Evolutionary conservation across 495 filamentous ascomycete genomes (phyloP).

Genomic region (Amorphotheca resinae): DNA sequence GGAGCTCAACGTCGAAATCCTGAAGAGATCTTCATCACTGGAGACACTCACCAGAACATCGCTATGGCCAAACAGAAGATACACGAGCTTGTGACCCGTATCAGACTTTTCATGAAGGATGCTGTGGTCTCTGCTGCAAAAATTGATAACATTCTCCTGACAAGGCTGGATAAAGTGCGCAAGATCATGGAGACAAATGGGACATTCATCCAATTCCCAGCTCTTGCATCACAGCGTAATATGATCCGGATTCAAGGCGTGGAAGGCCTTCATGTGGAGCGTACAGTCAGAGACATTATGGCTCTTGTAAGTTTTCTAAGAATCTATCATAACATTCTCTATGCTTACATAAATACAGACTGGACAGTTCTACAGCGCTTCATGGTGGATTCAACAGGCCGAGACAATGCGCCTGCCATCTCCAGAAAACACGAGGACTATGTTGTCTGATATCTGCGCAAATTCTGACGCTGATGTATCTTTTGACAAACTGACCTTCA

Average conservation of each 20-base stretch:
- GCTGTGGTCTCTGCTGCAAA: constrained; percentile 75
- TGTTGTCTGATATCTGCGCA: constrained; percentile 91
- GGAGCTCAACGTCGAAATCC: constrained; percentile 68
- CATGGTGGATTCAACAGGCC: constrained; percentile 84
- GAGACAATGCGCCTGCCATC: constrained; percentile 61
- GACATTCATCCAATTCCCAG: constrained; percentile 81
- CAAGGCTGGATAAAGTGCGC: constrained; percentile 85
- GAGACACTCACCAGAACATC: constrained; percentile 68
- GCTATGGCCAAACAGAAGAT: constrained; percentile 77
- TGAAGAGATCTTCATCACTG: constrained; percentile 88
- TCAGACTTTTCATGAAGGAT: constrained; percentile 84
- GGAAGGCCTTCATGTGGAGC: constrained; percentile 85
- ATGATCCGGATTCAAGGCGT: constrained; percentile 80
- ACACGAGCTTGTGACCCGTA: constrained; percentile 60
- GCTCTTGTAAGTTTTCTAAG: constrained; percentile 56
- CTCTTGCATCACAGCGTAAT: constrained; percentile 65
- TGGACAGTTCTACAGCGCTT: constrained; percentile 94
- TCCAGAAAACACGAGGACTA: constrained; percentile 63
- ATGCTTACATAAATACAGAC: constrained; percentile 42
- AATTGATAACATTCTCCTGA: constrained; percentile 84
- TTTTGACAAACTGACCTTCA: constrained; percentile 88
- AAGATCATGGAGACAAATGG: constrained; percentile 97
- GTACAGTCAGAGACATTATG: constrained; percentile 91
- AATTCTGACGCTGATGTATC: constrained; percentile 91
- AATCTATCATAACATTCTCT: no score